phyloP scores from a whole-genome alignment of 2,329 filamentous ascomycete species.

The Cladorrhinum sp. region DNA sequence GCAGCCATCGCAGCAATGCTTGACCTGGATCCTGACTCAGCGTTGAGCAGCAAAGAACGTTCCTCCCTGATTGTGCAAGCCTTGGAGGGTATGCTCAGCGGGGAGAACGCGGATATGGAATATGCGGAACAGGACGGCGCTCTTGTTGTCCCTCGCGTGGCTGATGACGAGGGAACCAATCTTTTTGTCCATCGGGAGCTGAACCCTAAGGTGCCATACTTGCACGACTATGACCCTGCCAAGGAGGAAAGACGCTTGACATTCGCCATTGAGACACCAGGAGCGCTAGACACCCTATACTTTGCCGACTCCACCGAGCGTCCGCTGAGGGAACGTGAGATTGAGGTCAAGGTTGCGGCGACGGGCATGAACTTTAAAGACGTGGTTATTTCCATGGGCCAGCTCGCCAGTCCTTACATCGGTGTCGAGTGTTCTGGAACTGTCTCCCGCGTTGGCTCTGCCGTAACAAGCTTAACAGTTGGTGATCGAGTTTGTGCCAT shows the following conservation, averaged over 20 bases:
- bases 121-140: background rate
- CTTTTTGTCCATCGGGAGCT: background rate
- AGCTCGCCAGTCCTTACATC: constrained; percentile 20
- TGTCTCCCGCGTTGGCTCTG: constrained; percentile 29
- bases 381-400: constrained; percentile 36
- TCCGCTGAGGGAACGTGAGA: constrained; percentile 23
- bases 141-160: background rate
- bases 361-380: constrained; percentile 40
- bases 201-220: background rate
- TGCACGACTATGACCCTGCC: background rate
- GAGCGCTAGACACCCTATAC: constrained; percentile 30
- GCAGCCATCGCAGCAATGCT: background rate
- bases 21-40: background rate
- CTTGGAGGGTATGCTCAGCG: background rate
- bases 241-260: background rate
- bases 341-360: constrained; percentile 37
- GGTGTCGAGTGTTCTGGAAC: constrained; percentile 28
- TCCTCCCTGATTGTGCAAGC: background rate
- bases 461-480: background rate
- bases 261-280: constrained; percentile 11
- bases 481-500: constrained; percentile 33
- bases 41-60: background rate
- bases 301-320: constrained; percentile 25
- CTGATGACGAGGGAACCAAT: background rate
- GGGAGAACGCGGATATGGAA: background rate